Percentiles rank a stretch among this genome's conserved stretches.
These are phyloP conservation scores for Carpinus fangiana DNA, from an alignment of 306 rosid genomes.

Conservation along the genomic window DNA sequence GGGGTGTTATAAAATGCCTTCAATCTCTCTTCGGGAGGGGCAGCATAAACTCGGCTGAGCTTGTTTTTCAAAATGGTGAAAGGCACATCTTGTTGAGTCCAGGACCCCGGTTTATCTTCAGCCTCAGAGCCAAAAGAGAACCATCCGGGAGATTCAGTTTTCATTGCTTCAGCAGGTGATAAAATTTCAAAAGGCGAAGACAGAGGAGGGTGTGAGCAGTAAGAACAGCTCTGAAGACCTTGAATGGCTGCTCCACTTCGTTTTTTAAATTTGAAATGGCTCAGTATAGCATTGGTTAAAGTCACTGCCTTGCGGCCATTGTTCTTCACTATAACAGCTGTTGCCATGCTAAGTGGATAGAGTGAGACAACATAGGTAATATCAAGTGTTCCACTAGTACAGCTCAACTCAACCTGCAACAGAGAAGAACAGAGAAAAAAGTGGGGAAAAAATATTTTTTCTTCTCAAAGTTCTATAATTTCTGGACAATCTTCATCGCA, in stretches of 20 bases:
- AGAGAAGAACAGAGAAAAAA: not conserved
- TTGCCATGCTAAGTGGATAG: conserved; percentile 83
- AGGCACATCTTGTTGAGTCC: conserved; percentile 70
- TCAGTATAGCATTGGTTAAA: conserved; percentile 66
- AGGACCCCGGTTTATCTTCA: conserved; percentile 58
- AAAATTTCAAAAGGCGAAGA: conserved; percentile 75
- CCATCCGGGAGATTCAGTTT: conserved; percentile 51
- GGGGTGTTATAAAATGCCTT: conserved; percentile 68
- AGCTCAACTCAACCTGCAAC: conserved; percentile 51
- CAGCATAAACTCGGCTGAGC: conserved; percentile 86
- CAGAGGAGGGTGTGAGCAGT: conserved; percentile 65
- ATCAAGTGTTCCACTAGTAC: conserved; percentile 53
- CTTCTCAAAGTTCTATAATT: not conserved
- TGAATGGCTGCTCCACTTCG: conserved; percentile 72
- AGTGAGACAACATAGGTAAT: conserved; percentile 74
- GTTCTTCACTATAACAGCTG: conserved; percentile 78
- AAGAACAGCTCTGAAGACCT: conserved; percentile 74
- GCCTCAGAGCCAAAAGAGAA: conserved; percentile 62
- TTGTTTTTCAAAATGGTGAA: conserved; percentile 74
- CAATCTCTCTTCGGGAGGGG: conserved; percentile 75
- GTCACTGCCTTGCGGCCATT: conserved; percentile 57
- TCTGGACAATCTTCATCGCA: too few relatives aligned
- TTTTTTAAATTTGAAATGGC: conserved; percentile 73
- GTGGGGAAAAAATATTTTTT: not conserved
- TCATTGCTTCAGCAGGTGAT: conserved; percentile 69